Evolutionary conservation across 331 rosid genomes (phyloP).

Genomic region (Rhamnella rubrinervis): DNA sequence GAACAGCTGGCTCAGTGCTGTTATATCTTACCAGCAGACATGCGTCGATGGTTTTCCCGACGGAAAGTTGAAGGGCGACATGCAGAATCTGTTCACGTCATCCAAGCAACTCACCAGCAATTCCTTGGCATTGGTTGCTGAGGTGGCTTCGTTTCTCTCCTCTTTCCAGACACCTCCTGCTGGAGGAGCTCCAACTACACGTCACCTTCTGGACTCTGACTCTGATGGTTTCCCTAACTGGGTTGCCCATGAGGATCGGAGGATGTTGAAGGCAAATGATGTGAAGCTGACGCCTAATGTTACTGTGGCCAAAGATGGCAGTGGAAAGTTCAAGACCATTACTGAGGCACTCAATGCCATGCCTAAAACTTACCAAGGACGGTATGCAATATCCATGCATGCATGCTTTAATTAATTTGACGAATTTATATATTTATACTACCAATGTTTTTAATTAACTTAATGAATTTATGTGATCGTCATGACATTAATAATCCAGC

Average conservation of each 20-base stretch:
- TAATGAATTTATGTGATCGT: neutral
- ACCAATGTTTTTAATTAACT: no score
- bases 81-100: constrained; percentile 30
- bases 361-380: constrained; percentile 58
- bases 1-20: constrained; percentile 85
- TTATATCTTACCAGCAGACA: constrained; percentile 64
- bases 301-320: constrained; percentile 73
- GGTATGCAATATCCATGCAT: constrained; percentile 33
- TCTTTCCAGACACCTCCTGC: constrained; percentile 3
- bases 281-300: constrained; percentile 67
- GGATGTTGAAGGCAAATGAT: constrained; percentile 52
- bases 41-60: constrained; percentile 80
- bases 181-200: constrained; percentile 1
- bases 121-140: constrained; percentile 60
- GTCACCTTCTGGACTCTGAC: constrained; percentile 40
- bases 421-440: neutral
- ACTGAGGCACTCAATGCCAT: constrained; percentile 53
- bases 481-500: constrained; percentile 32
- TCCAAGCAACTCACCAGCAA: constrained; percentile 67
- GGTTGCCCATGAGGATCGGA: constrained; percentile 49
- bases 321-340: constrained; percentile 68
- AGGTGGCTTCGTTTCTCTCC: constrained; percentile 36
- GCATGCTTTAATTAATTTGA: neutral
- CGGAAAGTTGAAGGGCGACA: constrained; percentile 46
- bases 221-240: constrained; percentile 52